These are phyloP conservation scores for Quambalaria eucalypti DNA, from an alignment of 1,284 basidiomycete species.

Conservation along the genomic window DNA sequence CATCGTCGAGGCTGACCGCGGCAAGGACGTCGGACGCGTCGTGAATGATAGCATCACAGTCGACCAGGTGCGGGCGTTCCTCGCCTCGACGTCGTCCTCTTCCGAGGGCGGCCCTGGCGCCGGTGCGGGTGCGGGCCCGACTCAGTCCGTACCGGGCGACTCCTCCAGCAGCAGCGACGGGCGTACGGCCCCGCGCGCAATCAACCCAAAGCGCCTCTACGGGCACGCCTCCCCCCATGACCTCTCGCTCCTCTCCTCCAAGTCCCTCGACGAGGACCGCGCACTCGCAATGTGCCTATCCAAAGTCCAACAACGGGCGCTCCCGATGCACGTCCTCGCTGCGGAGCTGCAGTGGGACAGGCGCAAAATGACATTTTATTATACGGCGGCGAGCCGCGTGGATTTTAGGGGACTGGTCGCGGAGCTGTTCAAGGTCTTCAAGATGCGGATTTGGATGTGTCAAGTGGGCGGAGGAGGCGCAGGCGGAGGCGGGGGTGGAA, in stretches of 20 bases:
- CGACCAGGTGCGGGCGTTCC: constrained; percentile 58
- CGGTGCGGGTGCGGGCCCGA: background rate
- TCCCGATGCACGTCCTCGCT: constrained; percentile 96
- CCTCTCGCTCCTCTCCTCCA: constrained; percentile 44
- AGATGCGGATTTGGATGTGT: constrained; percentile 41
- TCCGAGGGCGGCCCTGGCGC: background rate
- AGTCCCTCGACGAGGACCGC: constrained; percentile 76
- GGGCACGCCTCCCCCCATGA: constrained; percentile 79
- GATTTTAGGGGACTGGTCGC: constrained; percentile 92
- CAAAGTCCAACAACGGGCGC: constrained; percentile 63
- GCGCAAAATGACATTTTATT: constrained; percentile 95
- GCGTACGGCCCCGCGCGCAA: constrained; percentile 14
- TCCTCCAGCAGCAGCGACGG: background rate
- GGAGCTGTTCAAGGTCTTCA: constrained; percentile 67
- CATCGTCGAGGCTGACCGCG: constrained; percentile 92
- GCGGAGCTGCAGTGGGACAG: constrained; percentile 86
- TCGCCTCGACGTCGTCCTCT: constrained; percentile 19
- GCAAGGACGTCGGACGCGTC: constrained; percentile 82
- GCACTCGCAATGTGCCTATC: constrained; percentile 80
- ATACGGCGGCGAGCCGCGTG: constrained; percentile 86
- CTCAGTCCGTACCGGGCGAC: background rate
- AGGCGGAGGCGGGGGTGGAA: background rate
- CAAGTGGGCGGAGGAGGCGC: constrained; percentile 16
- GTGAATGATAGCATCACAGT: constrained; percentile 54
- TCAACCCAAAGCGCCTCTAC: constrained; percentile 84